phyloP scores from a whole-genome alignment of 2,329 filamentous ascomycete species.

The Hypoxylon sp. region DNA sequence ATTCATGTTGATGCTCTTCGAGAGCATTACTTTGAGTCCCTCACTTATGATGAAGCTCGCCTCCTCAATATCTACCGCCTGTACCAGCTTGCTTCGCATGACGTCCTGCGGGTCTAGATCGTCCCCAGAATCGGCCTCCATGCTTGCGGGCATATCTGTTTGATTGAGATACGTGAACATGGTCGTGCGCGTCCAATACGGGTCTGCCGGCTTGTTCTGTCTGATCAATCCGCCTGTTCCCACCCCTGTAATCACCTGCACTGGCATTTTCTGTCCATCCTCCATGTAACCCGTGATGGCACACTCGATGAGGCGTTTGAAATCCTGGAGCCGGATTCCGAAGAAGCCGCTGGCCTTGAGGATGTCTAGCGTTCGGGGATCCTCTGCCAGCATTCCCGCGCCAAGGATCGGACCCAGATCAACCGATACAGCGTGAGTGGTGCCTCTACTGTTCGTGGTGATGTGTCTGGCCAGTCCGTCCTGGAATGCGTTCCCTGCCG shows the following conservation, averaged over 20 bases:
- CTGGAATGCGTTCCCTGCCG: constrained; percentile 67
- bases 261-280: constrained; percentile 55
- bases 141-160: constrained; percentile 60
- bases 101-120: constrained; percentile 20
- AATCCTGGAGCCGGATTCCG: constrained; percentile 66
- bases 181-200: constrained; percentile 68
- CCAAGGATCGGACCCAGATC: constrained; percentile 68
- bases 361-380: constrained; percentile 63
- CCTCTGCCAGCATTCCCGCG: constrained; percentile 68
- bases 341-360: constrained; percentile 69
- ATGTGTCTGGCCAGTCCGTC: constrained; percentile 63
- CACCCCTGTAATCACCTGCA: constrained; percentile 67
- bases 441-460: constrained; percentile 44
- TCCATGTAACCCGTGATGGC: constrained; percentile 61
- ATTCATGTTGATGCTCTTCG: constrained; percentile 63
- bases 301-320: constrained; percentile 63
- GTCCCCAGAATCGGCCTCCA: constrained; percentile 24
- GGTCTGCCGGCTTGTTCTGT: constrained; percentile 67
- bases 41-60: constrained; percentile 54
- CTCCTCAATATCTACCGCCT: constrained; percentile 51
- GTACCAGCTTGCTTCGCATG: constrained; percentile 55
- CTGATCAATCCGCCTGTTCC: constrained; percentile 68
- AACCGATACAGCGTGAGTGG: constrained; percentile 61
- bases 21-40: constrained; percentile 60
- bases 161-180: constrained; percentile 65